Conservation (phyloP, 2,329 filamentous ascomycete species). For the Hypoxylon sp. region DNA sequence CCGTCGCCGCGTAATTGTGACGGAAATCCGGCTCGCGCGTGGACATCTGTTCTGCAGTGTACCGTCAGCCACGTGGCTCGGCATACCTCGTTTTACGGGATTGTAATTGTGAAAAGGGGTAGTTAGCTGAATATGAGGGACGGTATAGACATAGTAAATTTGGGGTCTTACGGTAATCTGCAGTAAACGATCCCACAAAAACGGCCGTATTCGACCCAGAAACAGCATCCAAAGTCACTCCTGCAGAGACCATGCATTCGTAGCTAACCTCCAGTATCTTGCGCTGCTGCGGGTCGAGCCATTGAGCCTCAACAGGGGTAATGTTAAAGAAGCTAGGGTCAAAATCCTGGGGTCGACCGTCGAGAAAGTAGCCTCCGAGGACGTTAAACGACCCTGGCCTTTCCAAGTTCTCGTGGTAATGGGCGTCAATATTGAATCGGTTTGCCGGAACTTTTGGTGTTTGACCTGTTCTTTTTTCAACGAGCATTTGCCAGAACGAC, state of each 20-base stretch:
- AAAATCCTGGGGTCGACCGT: conserved; percentile 45
- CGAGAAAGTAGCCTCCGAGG: conserved; percentile 49
- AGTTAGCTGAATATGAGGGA: background rate
- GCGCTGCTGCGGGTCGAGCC: conserved; percentile 61
- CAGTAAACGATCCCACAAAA: conserved; percentile 48
- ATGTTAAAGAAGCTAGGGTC: conserved; percentile 60
- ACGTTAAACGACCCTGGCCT: conserved; percentile 47
- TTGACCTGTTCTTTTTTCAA: conserved; percentile 45
- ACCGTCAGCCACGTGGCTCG: background rate
- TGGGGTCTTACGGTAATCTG: conserved; percentile 44
- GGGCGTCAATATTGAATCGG: conserved; percentile 48
- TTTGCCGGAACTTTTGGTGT: conserved; percentile 45
- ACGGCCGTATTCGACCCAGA: conserved; percentile 52
- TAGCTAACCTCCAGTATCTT: conserved; percentile 59
- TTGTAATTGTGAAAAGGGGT: background rate
- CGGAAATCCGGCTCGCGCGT: conserved; percentile 48
- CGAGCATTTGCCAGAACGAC: conserved; percentile 45
- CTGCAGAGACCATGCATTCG: conserved; percentile 59
- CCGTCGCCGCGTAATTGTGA: conserved; percentile 53
- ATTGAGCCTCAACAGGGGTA: conserved; percentile 57
- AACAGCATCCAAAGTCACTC: conserved; percentile 52
- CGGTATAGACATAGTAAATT: background rate
- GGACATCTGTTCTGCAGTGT: conserved; percentile 50
- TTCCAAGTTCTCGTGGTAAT: conserved; percentile 47
- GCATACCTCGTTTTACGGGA: background rate